Evolutionary conservation across 345 rosid species (phyloP), one percentile per base, ranked within the genome.

Genomic region (Anacardium occidentale): DNA sequence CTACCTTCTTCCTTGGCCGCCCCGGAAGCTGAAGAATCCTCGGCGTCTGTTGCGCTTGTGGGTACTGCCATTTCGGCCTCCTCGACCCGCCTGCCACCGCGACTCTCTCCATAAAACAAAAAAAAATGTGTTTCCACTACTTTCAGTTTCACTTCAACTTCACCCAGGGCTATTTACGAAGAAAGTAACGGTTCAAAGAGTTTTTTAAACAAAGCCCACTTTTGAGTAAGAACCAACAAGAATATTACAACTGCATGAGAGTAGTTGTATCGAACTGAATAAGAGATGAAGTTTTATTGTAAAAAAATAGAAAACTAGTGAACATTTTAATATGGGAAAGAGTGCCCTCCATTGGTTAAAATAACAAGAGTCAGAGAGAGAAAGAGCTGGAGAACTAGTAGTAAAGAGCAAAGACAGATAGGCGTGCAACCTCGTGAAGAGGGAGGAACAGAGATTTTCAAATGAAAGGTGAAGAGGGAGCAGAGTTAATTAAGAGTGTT

Each of bases 11-110:
- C 51, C 92, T 86, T 53, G 86, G 79, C 77, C 97, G 79, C 62
- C 88, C 89, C 24, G 92, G 97, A 48, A 92, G 79, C 82, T 95
- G 91, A 32, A 92, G 90, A 82, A 92, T 91, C 78, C 89, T 86
- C 69, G 98, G 98, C 25, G 91, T 74, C 62, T 82, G 86, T 5
- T 71, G 85, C 21, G 84, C 76, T 50, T 79, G 87, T 29, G 88
- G 89, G 81, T 85, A 89, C 50, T 89, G 97, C 97, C 98, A 90
- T 78, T 84, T 95, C 15, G 90, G 85, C 75, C 90, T 85, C 82
- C 91, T 87, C 55, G 77, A 70, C 66, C 71, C 24, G 60, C 79
- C 73, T 37, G 78, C 78, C 37, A 70, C 75, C 57, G 82, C 68
- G 70, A 71, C 60, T 64, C 67, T 68, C 75, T 84, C 88, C 85